Base-by-base conservation (phyloP, 2,329 filamentous ascomycete genomes). In the Xylaria digitata region DNA sequence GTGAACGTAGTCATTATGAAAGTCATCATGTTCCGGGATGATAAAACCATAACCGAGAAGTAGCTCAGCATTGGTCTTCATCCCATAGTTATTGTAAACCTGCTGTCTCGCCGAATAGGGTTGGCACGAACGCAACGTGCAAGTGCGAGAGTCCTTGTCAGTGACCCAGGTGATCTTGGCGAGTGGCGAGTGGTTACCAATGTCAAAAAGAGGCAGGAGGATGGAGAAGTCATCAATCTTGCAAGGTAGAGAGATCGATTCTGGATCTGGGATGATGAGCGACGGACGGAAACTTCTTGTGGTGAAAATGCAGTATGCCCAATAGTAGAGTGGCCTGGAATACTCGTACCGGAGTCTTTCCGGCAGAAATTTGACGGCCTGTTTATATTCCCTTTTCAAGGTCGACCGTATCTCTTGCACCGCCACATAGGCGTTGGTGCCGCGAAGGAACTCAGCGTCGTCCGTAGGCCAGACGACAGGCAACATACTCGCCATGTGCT, bases 11-110 rank as follows among this genome's bases (percentile, higher is more conserved):
- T 89, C 87, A 71, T 89, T 89, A 74, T 89, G 86, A 63, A 88
- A 78, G 4, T 73, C 76, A 0, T 78, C 76, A 0, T 81, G 81
- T 60, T 82, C 79, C 1, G 84, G 82, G 0, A 90, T 74, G 68
- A 86, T 82, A 74, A 90, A 90, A 2, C 88, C 87, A 73, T 91
- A 91, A 0, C 85, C 88, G 1, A 90, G 79, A 0, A 91, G 81
- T 26, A 91, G 80, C 79, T 92, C 90, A 65, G 89, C 90, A 73
- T 93, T 94, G 6, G 90, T 92, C 78, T 92, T 92, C 74, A 81
- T 77, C 34, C 91, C 91, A 74, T 94, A 94, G 76, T 92, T 93
- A 58, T 78, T 78, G 66, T 74, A 78, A 1, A 89, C 77, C 70
- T 89, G 86, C 34, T 86, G 77, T 0, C 89, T 87, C 0, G 86